Conservation (phyloP, 2,329 filamentous ascomycete genomes). For the Fusarium verrucosum region DNA sequence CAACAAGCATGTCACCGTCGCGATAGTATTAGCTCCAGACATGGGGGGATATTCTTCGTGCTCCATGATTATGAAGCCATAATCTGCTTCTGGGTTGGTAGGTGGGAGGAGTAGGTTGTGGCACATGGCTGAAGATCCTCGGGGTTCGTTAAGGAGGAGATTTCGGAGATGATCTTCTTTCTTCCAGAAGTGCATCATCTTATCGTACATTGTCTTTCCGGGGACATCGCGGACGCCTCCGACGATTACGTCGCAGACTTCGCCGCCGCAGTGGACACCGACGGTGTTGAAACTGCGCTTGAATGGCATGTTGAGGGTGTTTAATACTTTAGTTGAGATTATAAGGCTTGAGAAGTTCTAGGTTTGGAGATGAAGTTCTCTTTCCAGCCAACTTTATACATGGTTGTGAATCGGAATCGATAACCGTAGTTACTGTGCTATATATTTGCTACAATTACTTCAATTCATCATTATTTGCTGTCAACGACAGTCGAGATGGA, state of each 20-base stretch:
- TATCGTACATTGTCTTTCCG: constrained; percentile 32
- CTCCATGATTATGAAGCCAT: constrained; percentile 39
- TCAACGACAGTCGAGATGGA: neutral
- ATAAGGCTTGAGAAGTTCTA: too few relatives aligned
- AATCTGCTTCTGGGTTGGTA: constrained; percentile 29
- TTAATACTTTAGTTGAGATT: too few relatives aligned
- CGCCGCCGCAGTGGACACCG: constrained; percentile 30
- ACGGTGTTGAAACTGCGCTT: constrained; percentile 36
- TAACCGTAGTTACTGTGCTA: neutral
- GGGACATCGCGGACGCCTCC: constrained; percentile 32
- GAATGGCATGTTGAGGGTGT: constrained; percentile 7
- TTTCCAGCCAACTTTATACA: neutral
- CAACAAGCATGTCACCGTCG: constrained; percentile 16
- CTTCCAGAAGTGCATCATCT: constrained; percentile 30
- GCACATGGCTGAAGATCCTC: constrained; percentile 29
- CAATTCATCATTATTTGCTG: neutral
- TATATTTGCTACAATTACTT: neutral
- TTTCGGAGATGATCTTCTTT: constrained; percentile 28
- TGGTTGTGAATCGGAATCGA: neutral
- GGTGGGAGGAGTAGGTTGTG: constrained; percentile 28
- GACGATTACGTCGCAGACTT: constrained; percentile 34
- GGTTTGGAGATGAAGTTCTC: neutral
- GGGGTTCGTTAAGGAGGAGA: constrained; percentile 28
- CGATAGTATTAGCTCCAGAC: constrained; percentile 33
- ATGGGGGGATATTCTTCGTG: constrained; percentile 34